Percentiles rank a stretch among this genome's conserved stretches.
Evolutionary conservation across 768 basidiomycete species (phyloP).

Genomic region (Trametes cingulata): DNA sequence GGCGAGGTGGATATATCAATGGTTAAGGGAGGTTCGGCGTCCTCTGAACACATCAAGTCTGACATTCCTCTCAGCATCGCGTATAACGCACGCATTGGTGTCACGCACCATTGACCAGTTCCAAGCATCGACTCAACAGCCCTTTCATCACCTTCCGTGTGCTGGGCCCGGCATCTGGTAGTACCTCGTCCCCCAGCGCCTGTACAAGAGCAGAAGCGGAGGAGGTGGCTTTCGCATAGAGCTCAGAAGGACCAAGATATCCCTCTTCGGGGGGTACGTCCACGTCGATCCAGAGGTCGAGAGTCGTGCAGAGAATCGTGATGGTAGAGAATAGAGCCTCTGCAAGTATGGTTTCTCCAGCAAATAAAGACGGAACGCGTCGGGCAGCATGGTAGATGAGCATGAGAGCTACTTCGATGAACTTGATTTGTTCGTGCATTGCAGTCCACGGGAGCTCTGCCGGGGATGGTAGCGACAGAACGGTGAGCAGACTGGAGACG

Average conservation of each 20-base stretch:
- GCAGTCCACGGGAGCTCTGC: conserved; percentile 50
- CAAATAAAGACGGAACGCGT: conserved; percentile 53
- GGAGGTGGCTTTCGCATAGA: conserved; percentile 49
- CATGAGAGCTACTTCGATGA: conserved; percentile 56
- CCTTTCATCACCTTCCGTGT: conserved; percentile 28
- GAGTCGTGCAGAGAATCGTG: conserved; percentile 51
- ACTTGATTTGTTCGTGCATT: conserved; percentile 56
- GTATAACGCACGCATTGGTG: neutral
- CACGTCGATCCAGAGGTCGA: conserved; percentile 63
- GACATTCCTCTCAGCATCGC: neutral
- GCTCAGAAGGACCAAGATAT: conserved; percentile 45
- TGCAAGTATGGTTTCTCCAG: conserved; percentile 44
- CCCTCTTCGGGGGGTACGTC: conserved; percentile 40
- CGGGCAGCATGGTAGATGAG: conserved; percentile 51
- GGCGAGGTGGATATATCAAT: neutral
- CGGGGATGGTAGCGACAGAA: conserved; percentile 54
- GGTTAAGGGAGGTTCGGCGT: neutral
- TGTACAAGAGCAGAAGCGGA: conserved; percentile 49
- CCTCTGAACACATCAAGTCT: neutral
- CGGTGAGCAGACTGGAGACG: conserved; percentile 42
- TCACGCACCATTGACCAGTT: conserved; percentile 12
- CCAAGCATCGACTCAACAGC: conserved; percentile 42
- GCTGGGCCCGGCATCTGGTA: conserved; percentile 1
- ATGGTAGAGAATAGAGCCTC: conserved; percentile 52
- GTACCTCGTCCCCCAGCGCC: conserved; percentile 43